These are phyloP conservation scores for Pseudopyrenochaeta lycopersici DNA, from an alignment of 2,329 filamentous ascomycete genomes.

Conservation along the genomic window DNA sequence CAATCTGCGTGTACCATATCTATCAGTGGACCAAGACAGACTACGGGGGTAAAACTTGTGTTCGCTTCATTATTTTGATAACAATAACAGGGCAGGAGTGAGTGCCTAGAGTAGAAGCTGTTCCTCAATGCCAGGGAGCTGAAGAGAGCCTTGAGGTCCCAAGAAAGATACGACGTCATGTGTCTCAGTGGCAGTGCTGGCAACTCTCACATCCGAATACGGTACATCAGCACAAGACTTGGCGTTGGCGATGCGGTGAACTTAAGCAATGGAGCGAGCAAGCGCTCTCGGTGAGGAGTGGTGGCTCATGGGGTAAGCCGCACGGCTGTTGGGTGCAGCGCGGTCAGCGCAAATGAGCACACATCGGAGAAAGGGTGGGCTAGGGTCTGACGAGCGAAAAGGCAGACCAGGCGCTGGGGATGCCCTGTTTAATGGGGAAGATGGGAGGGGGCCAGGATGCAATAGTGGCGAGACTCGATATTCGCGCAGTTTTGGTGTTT, in stretches of 20 bases:
- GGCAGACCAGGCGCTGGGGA: conserved; percentile 9
- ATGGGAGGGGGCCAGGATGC: background rate
- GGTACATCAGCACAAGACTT: background rate
- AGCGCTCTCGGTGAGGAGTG: conserved; percentile 4
- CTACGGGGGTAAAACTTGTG: too few relatives aligned
- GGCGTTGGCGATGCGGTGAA: conserved; percentile 5
- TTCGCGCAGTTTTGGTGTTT: background rate
- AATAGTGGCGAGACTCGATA: background rate
- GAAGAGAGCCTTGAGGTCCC: too few relatives aligned
- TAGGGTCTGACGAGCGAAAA: conserved; percentile 5
- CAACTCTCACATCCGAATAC: background rate
- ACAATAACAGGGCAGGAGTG: too few relatives aligned
- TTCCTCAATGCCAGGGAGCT: too few relatives aligned
- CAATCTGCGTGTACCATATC: too few relatives aligned
- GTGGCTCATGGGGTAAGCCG: conserved; percentile 16
- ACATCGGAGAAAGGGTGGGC: conserved; percentile 12
- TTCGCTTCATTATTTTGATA: too few relatives aligned
- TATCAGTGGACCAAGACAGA: too few relatives aligned
- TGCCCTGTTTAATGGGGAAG: conserved; percentile 7
- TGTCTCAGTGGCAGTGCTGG: too few relatives aligned
- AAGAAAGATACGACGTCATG: too few relatives aligned
- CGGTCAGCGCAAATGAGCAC: conserved; percentile 13
- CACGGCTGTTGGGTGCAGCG: conserved; percentile 9
- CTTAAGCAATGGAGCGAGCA: background rate
- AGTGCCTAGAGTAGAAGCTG: too few relatives aligned